Percentiles rank a stretch among this genome's conserved stretches.
Evolutionary conservation across 2,329 filamentous ascomycete genomes (phyloP).

Genomic region (Cercospora citrullina): DNA sequence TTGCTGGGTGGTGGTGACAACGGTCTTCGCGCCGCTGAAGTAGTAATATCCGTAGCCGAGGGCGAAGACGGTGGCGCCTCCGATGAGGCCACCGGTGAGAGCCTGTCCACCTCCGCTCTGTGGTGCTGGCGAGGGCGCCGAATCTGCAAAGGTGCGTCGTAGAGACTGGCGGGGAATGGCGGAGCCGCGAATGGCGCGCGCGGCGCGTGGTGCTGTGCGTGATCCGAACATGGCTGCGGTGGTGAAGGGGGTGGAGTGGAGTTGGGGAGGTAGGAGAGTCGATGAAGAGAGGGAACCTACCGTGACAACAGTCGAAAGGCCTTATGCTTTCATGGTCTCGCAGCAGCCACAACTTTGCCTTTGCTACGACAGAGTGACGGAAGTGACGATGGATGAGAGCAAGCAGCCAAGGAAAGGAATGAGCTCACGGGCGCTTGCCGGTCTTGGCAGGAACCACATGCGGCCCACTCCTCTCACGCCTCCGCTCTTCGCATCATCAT

Average conservation of each 20-base stretch:
- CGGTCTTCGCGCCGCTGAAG: slow-evolving; percentile 40
- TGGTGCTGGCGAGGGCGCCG: slow-evolving; percentile 11
- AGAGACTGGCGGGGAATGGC: slow-evolving; percentile 3
- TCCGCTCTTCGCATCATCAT: not conserved
- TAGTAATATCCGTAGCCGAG: slow-evolving; percentile 18
- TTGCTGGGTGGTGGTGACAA: slow-evolving; percentile 54
- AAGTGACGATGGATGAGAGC: not conserved
- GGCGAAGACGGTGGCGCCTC: slow-evolving; percentile 16
- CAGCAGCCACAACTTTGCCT: not conserved
- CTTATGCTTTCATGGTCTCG: not conserved
- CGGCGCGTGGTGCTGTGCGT: slow-evolving; percentile 21
- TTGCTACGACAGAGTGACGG: not conserved
- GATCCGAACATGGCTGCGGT: slow-evolving; percentile 15
- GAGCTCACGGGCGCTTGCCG: not conserved
- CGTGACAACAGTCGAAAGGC: not conserved
- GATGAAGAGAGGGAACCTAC: not conserved
- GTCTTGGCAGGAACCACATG: not conserved
- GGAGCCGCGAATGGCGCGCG: slow-evolving; percentile 15
- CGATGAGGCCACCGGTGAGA: slow-evolving; percentile 22
- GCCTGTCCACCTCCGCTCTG: slow-evolving; percentile 16
- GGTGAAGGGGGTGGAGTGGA: not conserved
- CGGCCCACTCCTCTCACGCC: not conserved
- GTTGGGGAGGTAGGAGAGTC: not conserved
- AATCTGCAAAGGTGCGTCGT: slow-evolving; percentile 19
- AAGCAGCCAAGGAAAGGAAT: not conserved